phyloP scores from a whole-genome alignment of 225 moss, liverwort and hornwort species.

The Straminergon stramineum region DNA sequence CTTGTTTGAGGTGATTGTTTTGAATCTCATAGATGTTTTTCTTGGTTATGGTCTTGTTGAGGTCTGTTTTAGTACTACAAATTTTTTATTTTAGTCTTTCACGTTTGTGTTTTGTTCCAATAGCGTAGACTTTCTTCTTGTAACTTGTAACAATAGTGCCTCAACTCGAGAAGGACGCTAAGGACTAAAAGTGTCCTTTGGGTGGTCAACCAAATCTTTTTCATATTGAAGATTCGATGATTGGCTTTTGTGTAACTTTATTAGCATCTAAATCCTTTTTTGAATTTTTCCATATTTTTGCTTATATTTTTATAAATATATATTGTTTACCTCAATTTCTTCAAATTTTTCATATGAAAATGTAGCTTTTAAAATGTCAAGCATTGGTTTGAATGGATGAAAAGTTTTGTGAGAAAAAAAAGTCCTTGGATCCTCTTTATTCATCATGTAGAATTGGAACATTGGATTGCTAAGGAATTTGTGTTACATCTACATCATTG shows the following conservation, averaged over 20 bases:
- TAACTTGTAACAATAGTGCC: background rate
- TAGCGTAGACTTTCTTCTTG: background rate
- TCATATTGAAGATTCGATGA: background rate
- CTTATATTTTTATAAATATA: too few species aligned
- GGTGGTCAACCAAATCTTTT: background rate
- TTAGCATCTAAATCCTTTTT: background rate
- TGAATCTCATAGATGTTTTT: background rate
- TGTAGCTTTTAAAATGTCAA: background rate
- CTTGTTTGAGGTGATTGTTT: background rate
- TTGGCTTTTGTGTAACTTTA: background rate
- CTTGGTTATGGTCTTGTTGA: background rate
- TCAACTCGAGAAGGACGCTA: accelerated
- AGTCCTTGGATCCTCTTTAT: background rate
- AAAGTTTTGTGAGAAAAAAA: background rate
- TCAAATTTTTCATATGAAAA: background rate
- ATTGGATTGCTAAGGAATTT: accelerated
- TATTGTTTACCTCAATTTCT: background rate
- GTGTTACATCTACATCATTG: background rate
- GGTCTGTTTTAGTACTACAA: background rate
- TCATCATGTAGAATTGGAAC: background rate
- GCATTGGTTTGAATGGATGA: background rate
- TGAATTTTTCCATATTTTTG: background rate
- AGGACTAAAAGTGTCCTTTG: too few species aligned
- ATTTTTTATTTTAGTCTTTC: background rate
- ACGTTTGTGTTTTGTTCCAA: background rate